Base-by-base conservation (phyloP, 768 basidiomycete species). In the Cystoderma amianthinum region DNA sequence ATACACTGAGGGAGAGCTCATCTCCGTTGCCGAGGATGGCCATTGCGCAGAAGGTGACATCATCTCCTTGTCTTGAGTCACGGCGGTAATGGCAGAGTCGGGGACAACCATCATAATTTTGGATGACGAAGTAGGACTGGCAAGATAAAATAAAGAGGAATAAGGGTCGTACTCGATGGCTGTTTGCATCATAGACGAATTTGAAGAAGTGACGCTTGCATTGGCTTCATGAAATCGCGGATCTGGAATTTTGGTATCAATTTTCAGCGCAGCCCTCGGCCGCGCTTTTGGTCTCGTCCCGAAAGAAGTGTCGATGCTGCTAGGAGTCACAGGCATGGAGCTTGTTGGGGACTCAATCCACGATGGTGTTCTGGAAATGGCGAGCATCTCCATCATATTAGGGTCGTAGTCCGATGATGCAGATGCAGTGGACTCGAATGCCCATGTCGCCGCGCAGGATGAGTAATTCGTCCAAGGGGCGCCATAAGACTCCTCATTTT, bases 131-230 rank as follows among this genome's bases (percentile, higher is more conserved):
- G 63, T 56, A 2, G 72, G 65, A 25, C 69, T 72, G 41, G 65
- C 63, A 41, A 78, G 59, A 49, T 72, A 78, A 48, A 74, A 79
- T 41, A 74, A 72, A 1, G 78, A 78, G 13, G 74, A 70, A 50
- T 76, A 78, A 10, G 72, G 68, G 41, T 74, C 78, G 42, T 74
- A 72, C 58, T 85, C 84, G 36, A 84, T 75, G 28, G 84, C 84
- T 15, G 84, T 86, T 44, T 82, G 82, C 82, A 86, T 84, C 48
- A 70, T 67, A 19, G 82, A 82, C 22, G 80, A 79, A 13, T 67
- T 63, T 11, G 74, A 74, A 44, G 67, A 71, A 15, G 62, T 62
- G 53, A 68, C 62, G 49, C 63, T 67, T 43, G 62, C 60, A 48
- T 63, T 61, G 46, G 61, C 64, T 48, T 74, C 67, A 55, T 74